These are phyloP conservation scores for Lotmaria passim DNA, from an alignment of 208 protist genomes.

Conservation along the genomic window DNA sequence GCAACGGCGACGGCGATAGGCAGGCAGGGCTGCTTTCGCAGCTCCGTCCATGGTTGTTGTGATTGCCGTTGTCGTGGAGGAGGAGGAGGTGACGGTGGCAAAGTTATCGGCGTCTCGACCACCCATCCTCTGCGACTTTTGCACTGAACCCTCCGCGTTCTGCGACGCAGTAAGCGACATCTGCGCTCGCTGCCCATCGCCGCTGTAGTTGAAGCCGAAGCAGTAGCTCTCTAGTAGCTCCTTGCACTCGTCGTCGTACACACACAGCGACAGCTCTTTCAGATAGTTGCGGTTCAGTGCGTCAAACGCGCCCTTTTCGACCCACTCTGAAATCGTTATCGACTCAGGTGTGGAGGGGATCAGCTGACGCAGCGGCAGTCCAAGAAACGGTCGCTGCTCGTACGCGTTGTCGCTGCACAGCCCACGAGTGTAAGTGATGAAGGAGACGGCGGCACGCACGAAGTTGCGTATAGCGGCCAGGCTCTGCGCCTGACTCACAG, in stretches of 20 bases:
- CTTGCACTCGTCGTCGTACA: slow-evolving; percentile 63
- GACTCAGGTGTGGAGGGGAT: slow-evolving; percentile 60
- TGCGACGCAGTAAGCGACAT: slow-evolving; percentile 56
- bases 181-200: slow-evolving; percentile 48
- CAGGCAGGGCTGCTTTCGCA: background rate
- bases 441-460: slow-evolving; percentile 72
- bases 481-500: slow-evolving; percentile 76
- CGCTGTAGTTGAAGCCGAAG: slow-evolving; percentile 71
- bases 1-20: slow-evolving; percentile 21
- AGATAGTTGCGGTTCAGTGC: slow-evolving; percentile 81
- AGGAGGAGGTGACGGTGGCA: background rate
- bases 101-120: background rate
- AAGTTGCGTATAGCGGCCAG: slow-evolving; percentile 86
- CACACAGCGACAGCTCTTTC: slow-evolving; percentile 76
- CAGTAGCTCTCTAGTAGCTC: slow-evolving; percentile 81
- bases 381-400: slow-evolving; percentile 62
- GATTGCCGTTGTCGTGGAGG: no score
- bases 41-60: no score
- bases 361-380: slow-evolving; percentile 65
- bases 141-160: slow-evolving; percentile 11
- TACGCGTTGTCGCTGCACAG: slow-evolving; percentile 78
- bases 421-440: slow-evolving; percentile 77
- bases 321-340: slow-evolving; percentile 69
- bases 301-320: slow-evolving; percentile 83
- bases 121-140: background rate